Percentiles rank a stretch among this genome's conserved stretches.
These are phyloP conservation scores for Hamamelis virginiana DNA, from an alignment of 164 flowering plant species.

Conservation along the genomic window DNA sequence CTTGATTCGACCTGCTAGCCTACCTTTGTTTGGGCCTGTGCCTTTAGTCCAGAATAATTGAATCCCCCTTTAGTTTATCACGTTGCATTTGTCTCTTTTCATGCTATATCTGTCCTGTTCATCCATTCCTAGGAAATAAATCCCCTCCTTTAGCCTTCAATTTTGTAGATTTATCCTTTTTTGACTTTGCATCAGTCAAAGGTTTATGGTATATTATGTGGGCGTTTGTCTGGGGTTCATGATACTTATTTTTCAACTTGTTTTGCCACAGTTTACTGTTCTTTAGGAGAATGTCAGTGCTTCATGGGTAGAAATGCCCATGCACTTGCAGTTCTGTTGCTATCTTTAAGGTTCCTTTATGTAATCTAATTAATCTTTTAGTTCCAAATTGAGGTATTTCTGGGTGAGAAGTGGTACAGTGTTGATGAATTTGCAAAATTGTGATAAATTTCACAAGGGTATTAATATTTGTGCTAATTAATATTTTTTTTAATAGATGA, in stretches of 20 bases:
- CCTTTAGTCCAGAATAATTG: not conserved
- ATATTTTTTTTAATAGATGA: no score
- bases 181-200: not conserved
- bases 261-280: not conserved
- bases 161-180: not conserved
- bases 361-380: not conserved
- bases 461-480: no score
- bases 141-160: no score
- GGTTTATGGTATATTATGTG: not conserved
- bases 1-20: not conserved
- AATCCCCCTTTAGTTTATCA: not conserved
- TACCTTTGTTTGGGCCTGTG: not conserved
- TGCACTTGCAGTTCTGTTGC: not conserved
- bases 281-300: not conserved
- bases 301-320: not conserved
- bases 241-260: not conserved
- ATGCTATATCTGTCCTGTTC: no score
- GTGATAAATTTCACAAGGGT: no score
- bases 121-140: no score
- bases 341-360: not conserved
- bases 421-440: not conserved
- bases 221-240: not conserved
- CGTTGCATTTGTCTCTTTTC: not conserved
- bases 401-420: not conserved
- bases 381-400: not conserved